Percentiles rank a stretch among this genome's conserved stretches.
Evolutionary conservation across 495 filamentous ascomycete species (phyloP).

Genomic region (Penicillium dipodomyicola): DNA sequence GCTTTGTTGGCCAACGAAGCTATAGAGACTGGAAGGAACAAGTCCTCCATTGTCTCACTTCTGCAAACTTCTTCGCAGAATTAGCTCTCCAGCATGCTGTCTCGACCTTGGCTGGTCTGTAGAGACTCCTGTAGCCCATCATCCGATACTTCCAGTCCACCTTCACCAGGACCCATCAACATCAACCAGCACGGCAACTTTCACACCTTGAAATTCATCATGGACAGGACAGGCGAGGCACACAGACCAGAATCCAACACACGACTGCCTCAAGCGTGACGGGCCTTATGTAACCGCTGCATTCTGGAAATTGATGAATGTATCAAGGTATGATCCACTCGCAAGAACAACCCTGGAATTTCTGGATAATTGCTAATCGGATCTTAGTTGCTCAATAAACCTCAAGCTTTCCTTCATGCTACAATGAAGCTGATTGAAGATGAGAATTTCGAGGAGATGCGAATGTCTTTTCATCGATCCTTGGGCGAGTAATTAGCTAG

Average conservation of each 20-base stretch:
- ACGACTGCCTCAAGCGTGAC: neutral
- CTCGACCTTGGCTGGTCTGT: neutral
- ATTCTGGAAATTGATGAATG: neutral
- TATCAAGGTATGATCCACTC: neutral
- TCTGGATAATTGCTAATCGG: neutral
- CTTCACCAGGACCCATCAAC: neutral
- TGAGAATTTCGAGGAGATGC: neutral
- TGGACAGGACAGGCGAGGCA: neutral
- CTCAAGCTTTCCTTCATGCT: neutral
- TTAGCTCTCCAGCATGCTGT: neutral
- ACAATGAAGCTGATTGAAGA: neutral
- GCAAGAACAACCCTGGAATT: neutral
- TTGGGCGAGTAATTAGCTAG: neutral
- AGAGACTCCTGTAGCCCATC: neutral
- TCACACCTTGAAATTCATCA: neutral
- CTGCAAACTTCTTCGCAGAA: neutral
- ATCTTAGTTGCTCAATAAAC: neutral
- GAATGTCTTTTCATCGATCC: neutral
- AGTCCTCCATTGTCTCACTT: neutral
- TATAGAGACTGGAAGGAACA: neutral
- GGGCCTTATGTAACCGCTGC: neutral
- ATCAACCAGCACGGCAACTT: neutral
- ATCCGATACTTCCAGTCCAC: neutral
- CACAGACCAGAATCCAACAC: neutral
- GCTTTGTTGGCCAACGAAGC: neutral